A percentile compares a stretch with the other conserved stretches of the same genome.
Evolutionary conservation across 306 rosid species (phyloP).

Genomic region (Myrica gale): DNA sequence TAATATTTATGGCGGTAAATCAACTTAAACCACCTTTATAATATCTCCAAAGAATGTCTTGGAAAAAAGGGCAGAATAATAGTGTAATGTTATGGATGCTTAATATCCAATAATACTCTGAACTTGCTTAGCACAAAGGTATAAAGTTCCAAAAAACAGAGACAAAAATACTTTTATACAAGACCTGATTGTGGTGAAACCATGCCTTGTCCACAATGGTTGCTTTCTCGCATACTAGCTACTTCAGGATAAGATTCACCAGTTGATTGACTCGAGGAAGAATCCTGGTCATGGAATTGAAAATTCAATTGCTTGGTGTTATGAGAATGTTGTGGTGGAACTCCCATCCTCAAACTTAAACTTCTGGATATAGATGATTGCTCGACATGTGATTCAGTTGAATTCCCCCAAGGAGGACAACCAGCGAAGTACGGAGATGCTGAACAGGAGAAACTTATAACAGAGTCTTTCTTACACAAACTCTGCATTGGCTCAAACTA

Average conservation of each 20-base stretch:
- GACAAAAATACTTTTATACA: background rate
- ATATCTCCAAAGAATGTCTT: background rate
- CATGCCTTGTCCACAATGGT: slow-evolving; percentile 23
- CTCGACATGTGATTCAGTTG: slow-evolving; percentile 36
- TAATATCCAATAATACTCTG: slow-evolving; percentile 8
- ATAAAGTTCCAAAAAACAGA: background rate
- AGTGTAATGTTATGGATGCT: background rate
- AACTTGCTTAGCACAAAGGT: background rate
- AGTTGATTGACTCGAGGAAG: slow-evolving; percentile 63
- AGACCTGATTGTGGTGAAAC: slow-evolving; percentile 47
- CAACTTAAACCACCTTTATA: slow-evolving; percentile 1
- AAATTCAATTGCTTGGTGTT: slow-evolving; percentile 41
- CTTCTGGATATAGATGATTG: slow-evolving; percentile 44
- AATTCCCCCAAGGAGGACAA: slow-evolving; percentile 30
- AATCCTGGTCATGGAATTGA: slow-evolving; percentile 58
- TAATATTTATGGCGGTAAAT: background rate
- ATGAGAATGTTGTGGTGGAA: slow-evolving; percentile 37
- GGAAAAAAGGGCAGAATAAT: background rate
- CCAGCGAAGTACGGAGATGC: slow-evolving; percentile 24
- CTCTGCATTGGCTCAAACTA: slow-evolving; percentile 35
- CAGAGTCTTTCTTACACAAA: slow-evolving; percentile 34
- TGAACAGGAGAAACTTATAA: slow-evolving; percentile 28
- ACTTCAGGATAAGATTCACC: slow-evolving; percentile 49
- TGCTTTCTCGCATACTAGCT: slow-evolving; percentile 30
- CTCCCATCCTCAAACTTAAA: slow-evolving; percentile 46